A percentile compares a stretch with the other conserved stretches of the same genome.
Evolutionary conservation across 352 stramenopile genomes (phyloP).

Genomic region (Globisporangium paddicum): DNA sequence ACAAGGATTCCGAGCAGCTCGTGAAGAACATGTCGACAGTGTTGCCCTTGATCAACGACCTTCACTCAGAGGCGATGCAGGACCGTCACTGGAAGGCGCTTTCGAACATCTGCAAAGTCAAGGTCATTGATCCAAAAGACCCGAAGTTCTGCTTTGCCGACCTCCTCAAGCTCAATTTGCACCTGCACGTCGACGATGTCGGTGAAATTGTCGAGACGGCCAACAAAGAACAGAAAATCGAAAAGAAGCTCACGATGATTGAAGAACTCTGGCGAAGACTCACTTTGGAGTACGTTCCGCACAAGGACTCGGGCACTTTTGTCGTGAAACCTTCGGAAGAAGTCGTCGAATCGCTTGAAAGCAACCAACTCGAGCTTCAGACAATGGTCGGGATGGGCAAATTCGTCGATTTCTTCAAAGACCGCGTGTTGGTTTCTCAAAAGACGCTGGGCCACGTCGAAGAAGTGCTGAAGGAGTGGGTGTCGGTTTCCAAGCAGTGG

Average conservation of each 20-base stretch:
- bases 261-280: conserved; percentile 81
- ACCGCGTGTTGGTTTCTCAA: conserved; percentile 71
- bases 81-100: conserved; percentile 92
- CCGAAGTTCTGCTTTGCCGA: conserved; percentile 82
- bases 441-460: conserved; percentile 83
- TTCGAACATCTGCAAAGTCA: conserved; percentile 82
- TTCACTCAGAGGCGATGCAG: conserved; percentile 94
- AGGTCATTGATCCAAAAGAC: conserved; percentile 81
- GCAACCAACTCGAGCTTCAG: conserved; percentile 84
- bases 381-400: conserved; percentile 91
- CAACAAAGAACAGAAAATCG: conserved; percentile 88
- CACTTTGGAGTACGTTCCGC: conserved; percentile 81
- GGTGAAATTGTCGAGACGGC: conserved; percentile 86
- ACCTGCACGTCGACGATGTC: conserved; percentile 81
- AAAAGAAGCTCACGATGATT: conserved; percentile 89
- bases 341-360: conserved; percentile 83
- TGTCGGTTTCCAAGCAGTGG: conserved; percentile 86
- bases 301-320: conserved; percentile 85
- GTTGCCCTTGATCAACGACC: conserved; percentile 90
- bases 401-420: conserved; percentile 89
- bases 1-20: conserved; percentile 83
- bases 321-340: conserved; percentile 84
- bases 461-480: conserved; percentile 86
- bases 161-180: conserved; percentile 77
- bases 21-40: conserved; percentile 88